A percentile compares a stretch with the other conserved stretches of the same genome.
Conservation (phyloP, 192 early-diverging fungal species). For the Backusella tarrabulga region DNA sequence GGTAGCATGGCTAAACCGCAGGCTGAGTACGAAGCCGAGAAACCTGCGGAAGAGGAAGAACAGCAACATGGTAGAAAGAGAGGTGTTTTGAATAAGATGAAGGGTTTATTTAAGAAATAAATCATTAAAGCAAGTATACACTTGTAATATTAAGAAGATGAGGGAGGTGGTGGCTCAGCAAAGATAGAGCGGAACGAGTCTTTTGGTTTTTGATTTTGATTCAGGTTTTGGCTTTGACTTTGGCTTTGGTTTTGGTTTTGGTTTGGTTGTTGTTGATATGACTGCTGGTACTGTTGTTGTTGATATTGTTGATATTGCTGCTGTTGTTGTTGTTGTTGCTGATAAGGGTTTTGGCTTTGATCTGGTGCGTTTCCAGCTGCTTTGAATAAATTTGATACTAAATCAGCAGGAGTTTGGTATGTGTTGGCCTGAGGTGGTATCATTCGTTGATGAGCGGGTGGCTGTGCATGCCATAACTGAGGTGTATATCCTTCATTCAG, state of each 20-base stretch:
- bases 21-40: neutral
- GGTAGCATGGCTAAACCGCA: neutral
- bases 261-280: conserved; percentile 9
- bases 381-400: neutral
- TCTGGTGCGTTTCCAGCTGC: neutral
- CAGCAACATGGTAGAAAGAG: neutral
- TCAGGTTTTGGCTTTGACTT: conserved; percentile 19
- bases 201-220: conserved; percentile 8
- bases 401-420: conserved; percentile 3
- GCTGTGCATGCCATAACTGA: neutral
- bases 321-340: neutral
- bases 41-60: neutral
- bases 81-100: conserved; percentile 25
- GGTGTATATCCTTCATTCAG: neutral
- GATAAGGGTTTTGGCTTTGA: neutral
- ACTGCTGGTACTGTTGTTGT: conserved; percentile 21
- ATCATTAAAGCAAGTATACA: neutral
- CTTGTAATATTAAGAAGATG: neutral
- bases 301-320: neutral
- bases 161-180: neutral
- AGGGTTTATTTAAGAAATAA: conserved; percentile 33
- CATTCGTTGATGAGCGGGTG: neutral
- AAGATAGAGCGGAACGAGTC: neutral
- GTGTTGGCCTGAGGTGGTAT: neutral
- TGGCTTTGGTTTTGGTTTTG: conserved; percentile 32